Percentiles rank a stretch among this genome's conserved stretches.
Evolutionary conservation across 176 grass and related monocot genomes (phyloP).

Genomic region (Elymus sibiricus): DNA sequence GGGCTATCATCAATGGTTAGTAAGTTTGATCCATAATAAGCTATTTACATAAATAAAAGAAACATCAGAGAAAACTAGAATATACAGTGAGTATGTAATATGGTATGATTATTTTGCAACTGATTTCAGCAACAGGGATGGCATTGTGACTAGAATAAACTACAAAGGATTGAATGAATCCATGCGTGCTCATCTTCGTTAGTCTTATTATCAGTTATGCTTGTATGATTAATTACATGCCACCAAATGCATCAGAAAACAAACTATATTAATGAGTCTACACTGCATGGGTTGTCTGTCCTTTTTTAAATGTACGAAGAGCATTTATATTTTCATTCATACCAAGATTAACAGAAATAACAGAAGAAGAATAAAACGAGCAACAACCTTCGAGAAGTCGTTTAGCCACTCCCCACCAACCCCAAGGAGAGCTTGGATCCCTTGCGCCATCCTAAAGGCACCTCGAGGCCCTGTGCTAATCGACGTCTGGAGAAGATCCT

Average conservation of each 20-base stretch:
- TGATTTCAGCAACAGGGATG: neutral
- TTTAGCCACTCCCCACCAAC: constrained; percentile 86
- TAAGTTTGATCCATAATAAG: neutral
- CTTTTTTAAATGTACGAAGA: neutral
- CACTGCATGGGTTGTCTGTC: neutral
- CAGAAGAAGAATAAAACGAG: constrained; percentile 12
- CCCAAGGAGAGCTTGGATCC: constrained; percentile 82
- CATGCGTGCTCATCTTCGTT: neutral
- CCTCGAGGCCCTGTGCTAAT: constrained; percentile 91
- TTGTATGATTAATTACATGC: neutral
- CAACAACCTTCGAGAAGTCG: constrained; percentile 74
- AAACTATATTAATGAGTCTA: neutral
- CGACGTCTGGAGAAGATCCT: constrained; percentile 89
- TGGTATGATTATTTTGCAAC: neutral
- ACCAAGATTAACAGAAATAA: neutral
- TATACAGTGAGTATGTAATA: neutral
- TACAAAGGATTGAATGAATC: neutral
- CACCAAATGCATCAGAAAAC: neutral
- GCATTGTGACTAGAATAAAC: neutral
- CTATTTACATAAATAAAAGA: neutral
- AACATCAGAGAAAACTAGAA: neutral
- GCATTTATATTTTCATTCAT: neutral
- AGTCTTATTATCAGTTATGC: constrained; percentile 3
- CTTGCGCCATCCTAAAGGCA: constrained; percentile 75
- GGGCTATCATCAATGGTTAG: neutral